Base-by-base conservation (phyloP, 1,139 yeast genomes). In the Hemisphaericaspora lyxosophila region DNA sequence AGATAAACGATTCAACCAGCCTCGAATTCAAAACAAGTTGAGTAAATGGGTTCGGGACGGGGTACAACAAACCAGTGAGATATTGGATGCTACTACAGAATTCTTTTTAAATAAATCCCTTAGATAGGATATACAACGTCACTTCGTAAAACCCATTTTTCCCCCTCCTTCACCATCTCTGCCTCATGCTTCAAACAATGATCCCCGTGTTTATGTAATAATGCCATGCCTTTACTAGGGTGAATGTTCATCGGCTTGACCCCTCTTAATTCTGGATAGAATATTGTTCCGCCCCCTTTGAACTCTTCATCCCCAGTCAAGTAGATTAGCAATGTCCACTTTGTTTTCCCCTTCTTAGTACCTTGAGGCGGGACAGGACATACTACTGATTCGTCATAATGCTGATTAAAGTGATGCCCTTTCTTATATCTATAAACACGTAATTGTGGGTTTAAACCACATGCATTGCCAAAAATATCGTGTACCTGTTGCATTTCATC, bases 11-110 rank as follows among this genome's bases (percentile, higher is more conserved):
- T 92, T 78, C 49, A 53, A 50, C 2, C 57, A 55, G 1, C 51
- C 56, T 0, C 61, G 72, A 26, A 81, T 88, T 19, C 80, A 75
- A 49, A 45, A 49, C 1, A 88, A 87, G 54, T 62, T 90, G 27
- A 86, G 96, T 29, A 72, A 73, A 2, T 90, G 98, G 97, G 85
- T 90, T 13, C 64, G 71, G 34, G 68, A 73, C 19, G 55, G 84
- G 39, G 15, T 33, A 15, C 36, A 33, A 33, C 23, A 7, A 4
- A 12, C 25, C 8, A 23, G 20, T 18, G 18, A 33, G 18, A 14
- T 34, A 4, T 34, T 36, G 14, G 29, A 32, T 5, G 31, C 32
- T 7, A 36, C 36, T 18, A 17, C 6, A 4, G 36, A 36, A 9
- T 36, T 36, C 27, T 36, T 36, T 18, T 12, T 31, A 20, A 25